Conservation (phyloP, 306 rosid species). For the Prosopis cineraria region DNA sequence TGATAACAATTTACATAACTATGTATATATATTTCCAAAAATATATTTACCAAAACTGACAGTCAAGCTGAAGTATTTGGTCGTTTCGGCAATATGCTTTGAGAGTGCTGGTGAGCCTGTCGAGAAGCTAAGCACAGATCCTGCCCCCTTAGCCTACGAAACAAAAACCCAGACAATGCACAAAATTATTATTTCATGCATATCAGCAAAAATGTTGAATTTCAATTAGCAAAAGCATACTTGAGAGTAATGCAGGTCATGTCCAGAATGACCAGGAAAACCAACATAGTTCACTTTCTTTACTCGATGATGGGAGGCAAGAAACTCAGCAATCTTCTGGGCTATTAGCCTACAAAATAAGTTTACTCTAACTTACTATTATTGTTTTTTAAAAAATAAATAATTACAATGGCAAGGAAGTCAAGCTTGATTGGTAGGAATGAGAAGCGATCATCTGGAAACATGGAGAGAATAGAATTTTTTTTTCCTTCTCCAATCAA, state of each 20-base stretch:
- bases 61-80: conserved; percentile 87
- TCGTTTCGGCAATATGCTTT: conserved; percentile 83
- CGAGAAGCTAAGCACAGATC: conserved; percentile 86
- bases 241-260: conserved; percentile 82
- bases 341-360: too few species aligned
- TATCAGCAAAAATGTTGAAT: conserved; percentile 24
- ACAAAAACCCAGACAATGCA: conserved; percentile 16
- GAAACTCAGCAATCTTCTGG: too few species aligned
- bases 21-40: too few species aligned
- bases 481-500: too few species aligned
- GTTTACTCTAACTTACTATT: too few species aligned
- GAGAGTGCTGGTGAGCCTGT: conserved; percentile 81
- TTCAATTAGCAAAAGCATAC: conserved; percentile 39
- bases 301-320: conserved; percentile 67
- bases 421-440: too few species aligned
- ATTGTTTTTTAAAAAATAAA: too few species aligned
- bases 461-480: too few species aligned
- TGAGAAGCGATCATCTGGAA: too few species aligned
- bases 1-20: too few species aligned
- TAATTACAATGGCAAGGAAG: too few species aligned
- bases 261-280: conserved; percentile 74
- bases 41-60: conserved; percentile 86
- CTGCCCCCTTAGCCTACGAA: conserved; percentile 88
- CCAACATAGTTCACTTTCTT: conserved; percentile 79
- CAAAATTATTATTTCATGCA: neutral